These are phyloP conservation scores for Lentinula guzmanii DNA, from an alignment of 768 basidiomycete genomes.

Conservation along the genomic window DNA sequence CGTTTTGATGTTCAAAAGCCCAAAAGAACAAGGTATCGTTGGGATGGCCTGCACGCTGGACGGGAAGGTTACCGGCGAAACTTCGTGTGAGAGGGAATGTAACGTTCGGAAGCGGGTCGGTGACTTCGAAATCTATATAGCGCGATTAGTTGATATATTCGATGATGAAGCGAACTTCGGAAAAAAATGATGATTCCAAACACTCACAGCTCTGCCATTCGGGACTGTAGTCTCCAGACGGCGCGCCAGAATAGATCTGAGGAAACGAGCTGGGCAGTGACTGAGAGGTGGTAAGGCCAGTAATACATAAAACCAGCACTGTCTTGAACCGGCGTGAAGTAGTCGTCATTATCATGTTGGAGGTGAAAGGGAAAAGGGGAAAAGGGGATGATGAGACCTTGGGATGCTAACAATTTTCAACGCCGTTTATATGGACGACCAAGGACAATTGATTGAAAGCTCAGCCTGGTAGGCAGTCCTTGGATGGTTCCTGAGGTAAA, in stretches of 20 bases:
- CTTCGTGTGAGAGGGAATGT: slow-evolving; percentile 36
- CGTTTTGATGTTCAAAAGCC: slow-evolving; percentile 50
- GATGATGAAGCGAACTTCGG: neutral
- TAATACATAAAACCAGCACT: neutral
- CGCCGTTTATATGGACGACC: neutral
- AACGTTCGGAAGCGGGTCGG: slow-evolving; percentile 50
- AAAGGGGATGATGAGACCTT: neutral
- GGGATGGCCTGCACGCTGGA: slow-evolving; percentile 51
- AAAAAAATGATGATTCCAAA: neutral
- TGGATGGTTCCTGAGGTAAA: slow-evolving; percentile 1
- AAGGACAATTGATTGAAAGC: neutral
- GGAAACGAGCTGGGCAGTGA: slow-evolving; percentile 26
- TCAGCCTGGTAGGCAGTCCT: neutral
- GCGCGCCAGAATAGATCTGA: slow-evolving; percentile 40
- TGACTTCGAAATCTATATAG: slow-evolving; percentile 56
- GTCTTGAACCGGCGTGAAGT: neutral
- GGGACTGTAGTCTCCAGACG: slow-evolving; percentile 42
- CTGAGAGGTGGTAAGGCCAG: neutral
- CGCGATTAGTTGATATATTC: neutral
- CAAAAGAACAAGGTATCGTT: slow-evolving; percentile 66
- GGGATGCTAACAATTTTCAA: neutral
- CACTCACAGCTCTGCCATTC: slow-evolving; percentile 58
- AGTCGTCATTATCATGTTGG: neutral
- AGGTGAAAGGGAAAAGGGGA: neutral
- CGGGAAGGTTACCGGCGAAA: slow-evolving; percentile 61